Evolutionary conservation across 2,329 filamentous ascomycete genomes (phyloP), one percentile per base, ranked within the genome.

Genomic region (Lachnellula cervina): DNA sequence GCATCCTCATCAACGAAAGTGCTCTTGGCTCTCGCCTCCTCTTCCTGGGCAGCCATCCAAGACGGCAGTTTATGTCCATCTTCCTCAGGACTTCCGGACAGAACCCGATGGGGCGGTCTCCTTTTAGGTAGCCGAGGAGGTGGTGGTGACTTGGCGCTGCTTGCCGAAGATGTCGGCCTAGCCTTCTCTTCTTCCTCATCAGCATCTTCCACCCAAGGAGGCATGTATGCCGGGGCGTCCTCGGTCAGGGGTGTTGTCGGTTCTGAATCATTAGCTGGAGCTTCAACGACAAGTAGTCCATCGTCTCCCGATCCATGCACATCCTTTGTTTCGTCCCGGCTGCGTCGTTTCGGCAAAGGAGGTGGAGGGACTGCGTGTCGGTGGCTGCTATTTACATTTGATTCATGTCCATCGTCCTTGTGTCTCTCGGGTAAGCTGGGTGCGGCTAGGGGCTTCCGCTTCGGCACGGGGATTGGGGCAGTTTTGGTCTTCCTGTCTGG

Each of bases 221-320:
- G 68, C 34, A 66, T 59, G 52, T 67, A 69, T 14, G 49, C 35
- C 35, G 64, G 63, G 32, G 58, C 21, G 42, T 73, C 69, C 19
- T 77, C 77, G 7, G 65, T 69, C 5, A 72, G 62, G 1, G 82
- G 81, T 5, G 80, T 81, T 2, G 73, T 73, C 2, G 82, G 81
- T 57, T 82, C 78, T 4, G 83, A 88, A 58, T 87, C 84, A 11
- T 74, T 73, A 0, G 83, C 83, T 1, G 85, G 86, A 1, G 84
- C 85, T 56, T 81, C 80, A 13, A 89, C 83, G 16, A 89, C 80
- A 4, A 89, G 74, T 42, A 89, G 69, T 8, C 74, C 76, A 56
- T 85, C 80, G 6, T 77, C 76, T 1, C 67, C 68, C 7, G 70
- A 65, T 25, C 67, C 67, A 9, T 73, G 71, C 5, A 66, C 62